Base-by-base conservation (phyloP, 2,329 filamentous ascomycete genomes). In the Coniochaeta sp. region DNA sequence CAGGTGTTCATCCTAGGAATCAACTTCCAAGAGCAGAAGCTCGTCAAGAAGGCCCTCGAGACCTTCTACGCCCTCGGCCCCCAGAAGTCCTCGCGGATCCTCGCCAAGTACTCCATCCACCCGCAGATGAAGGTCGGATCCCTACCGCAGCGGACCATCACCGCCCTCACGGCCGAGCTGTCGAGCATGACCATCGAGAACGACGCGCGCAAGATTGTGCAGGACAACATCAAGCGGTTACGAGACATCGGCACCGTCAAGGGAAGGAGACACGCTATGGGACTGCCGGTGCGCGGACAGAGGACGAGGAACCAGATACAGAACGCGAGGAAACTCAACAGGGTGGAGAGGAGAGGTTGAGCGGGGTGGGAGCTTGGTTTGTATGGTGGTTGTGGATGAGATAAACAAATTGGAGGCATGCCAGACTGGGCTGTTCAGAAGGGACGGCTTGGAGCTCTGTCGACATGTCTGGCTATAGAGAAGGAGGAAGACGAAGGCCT, bases 161-260 rank as follows among this genome's bases (percentile, higher is more conserved):
- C 89, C 50, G 86, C 87, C 50, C 76, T 99, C 55, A 94, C 87
- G 20, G 87, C 87, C 49, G 89, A 95, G 63, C 76, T 99, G 35
- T 89, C 90, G 14, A 85, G 84, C 51, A 91, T 99, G 89, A 95
- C 87, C 54, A 89, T 97, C 62, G 94, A 96, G 69, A 95, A 87
- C 68, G 91, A 97, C 63, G 77, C 95, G 57, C 77, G 83, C 63
- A 81, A 87, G 65, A 74, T 89, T 53, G 72, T 96, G 32, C 79
- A 86, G 62, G 89, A 96, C 48, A 94, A 97, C 64, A 95, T 99
- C 60, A 78, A 78, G 65, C 77, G 92, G 54, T 64, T 99, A 68
- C 89, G 87, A 66, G 91, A 96, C 62, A 96, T 96, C 75, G 91
- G 91, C 48, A 85, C 86, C 4, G 95, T 95, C 66, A 78, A 94